These are phyloP conservation scores for Aspergillus amoenus DNA, from an alignment of 2,329 filamentous ascomycete species.

Conservation along the genomic window DNA sequence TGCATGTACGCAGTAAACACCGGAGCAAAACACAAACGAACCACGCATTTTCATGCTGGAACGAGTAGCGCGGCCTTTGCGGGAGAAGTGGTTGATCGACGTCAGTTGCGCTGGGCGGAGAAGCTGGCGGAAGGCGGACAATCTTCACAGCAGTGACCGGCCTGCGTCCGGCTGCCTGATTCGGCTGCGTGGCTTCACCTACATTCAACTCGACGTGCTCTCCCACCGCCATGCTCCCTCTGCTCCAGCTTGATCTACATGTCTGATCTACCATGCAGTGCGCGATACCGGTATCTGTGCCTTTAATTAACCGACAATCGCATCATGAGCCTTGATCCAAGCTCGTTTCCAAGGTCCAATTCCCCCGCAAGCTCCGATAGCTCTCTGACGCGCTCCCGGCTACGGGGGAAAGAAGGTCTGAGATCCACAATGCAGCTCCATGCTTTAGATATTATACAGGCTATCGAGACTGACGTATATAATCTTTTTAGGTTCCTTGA, in stretches of 20 bases:
- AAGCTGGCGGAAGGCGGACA: conserved; percentile 5
- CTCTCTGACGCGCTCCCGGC: conserved; percentile 75
- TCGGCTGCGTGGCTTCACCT: conserved; percentile 16
- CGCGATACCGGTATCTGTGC: conserved; percentile 19
- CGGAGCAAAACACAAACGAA: not conserved
- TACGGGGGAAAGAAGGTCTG: conserved; percentile 74
- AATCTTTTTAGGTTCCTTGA: conserved; percentile 32
- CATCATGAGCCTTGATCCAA: conserved; percentile 46
- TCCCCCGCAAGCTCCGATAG: conserved; percentile 85
- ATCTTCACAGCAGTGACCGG: not conserved
- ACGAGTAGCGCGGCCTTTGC: not conserved
- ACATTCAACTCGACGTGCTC: conserved; percentile 8
- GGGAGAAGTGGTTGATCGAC: not conserved
- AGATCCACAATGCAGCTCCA: not conserved
- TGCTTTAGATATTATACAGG: not conserved
- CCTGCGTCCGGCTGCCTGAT: conserved; percentile 5
- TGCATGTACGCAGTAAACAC: not conserved
- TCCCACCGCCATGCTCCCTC: conserved; percentile 5
- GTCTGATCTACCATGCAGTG: conserved; percentile 38
- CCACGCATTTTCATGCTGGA: not conserved
- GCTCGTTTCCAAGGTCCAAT: conserved; percentile 42
- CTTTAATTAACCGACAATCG: conserved; percentile 27
- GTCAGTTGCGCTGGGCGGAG: not conserved
- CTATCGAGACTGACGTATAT: not conserved
- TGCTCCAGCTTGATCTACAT: conserved; percentile 21